These are phyloP conservation scores for Lentinula lateritia DNA, from an alignment of 768 basidiomycete genomes.

Conservation along the genomic window DNA sequence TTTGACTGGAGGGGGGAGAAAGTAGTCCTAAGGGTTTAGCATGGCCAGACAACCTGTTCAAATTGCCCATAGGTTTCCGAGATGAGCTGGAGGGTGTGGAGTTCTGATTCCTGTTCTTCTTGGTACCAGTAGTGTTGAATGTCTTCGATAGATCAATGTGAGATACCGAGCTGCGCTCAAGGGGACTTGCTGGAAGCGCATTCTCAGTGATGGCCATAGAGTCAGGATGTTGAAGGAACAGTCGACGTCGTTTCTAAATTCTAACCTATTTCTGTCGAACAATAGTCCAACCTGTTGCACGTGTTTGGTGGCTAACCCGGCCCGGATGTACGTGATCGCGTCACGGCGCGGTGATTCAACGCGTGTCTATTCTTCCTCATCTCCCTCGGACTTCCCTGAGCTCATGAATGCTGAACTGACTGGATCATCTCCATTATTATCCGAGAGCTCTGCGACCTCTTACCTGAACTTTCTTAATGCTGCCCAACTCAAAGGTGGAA, in stretches of 20 bases:
- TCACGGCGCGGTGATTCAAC: neutral
- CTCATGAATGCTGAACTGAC: neutral
- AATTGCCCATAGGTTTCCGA: conserved; percentile 2
- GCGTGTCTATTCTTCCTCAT: neutral
- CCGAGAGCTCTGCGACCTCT: neutral
- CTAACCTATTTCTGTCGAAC: neutral
- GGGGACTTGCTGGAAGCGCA: neutral
- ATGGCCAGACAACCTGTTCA: conserved; percentile 1
- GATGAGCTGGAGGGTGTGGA: neutral
- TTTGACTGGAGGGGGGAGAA: conserved; percentile 9
- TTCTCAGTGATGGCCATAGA: neutral
- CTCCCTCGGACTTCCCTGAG: neutral
- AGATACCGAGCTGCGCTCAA: neutral
- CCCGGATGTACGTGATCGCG: neutral
- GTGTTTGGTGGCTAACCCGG: neutral
- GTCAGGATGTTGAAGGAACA: neutral
- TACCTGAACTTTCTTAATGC: neutral
- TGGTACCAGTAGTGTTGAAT: neutral
- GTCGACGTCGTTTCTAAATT: neutral
- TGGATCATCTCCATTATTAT: neutral
- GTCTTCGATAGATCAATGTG: neutral
- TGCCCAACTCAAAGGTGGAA: conserved; percentile 4
- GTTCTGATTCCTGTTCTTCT: conserved; percentile 6
- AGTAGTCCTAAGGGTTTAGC: conserved; percentile 1
- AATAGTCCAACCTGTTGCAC: neutral